Percentiles rank a stretch among this genome's conserved stretches.
Conservation (phyloP, 75 land plant genomes). For the Cunninghamia lanceolata region DNA sequence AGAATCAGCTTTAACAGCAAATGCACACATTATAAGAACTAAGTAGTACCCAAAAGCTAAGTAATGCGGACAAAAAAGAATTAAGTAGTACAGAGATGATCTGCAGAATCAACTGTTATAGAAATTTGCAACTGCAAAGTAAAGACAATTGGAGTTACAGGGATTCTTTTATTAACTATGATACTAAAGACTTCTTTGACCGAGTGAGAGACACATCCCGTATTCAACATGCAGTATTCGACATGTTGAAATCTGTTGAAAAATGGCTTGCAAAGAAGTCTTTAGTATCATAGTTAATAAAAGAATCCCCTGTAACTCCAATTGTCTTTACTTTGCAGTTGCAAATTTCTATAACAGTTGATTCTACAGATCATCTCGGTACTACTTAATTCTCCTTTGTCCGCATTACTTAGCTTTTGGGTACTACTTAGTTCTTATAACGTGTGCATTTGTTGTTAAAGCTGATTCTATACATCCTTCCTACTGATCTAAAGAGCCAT, state of each 20-base stretch:
- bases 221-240: no score
- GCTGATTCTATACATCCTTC: no score
- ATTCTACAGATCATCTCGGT: no score
- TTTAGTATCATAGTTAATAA: not conserved
- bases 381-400: not conserved
- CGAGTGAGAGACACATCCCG: not conserved
- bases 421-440: not conserved
- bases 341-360: not conserved
- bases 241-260: not conserved
- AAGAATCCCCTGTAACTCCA: not conserved
- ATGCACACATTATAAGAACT: not conserved
- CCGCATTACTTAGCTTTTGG: not conserved
- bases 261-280: not conserved
- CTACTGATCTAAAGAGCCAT: no score
- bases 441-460: not conserved
- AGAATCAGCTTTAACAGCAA: no score
- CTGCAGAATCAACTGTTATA: no score
- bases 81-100: no score
- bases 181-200: not conserved
- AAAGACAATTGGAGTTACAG: not conserved
- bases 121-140: not conserved
- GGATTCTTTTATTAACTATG: not conserved
- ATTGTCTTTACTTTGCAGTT: not conserved
- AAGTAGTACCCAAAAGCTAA: not conserved
- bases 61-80: not conserved